phyloP scores from a whole-genome alignment of 2,329 filamentous ascomycete species.

The Fusarium acutatum region DNA sequence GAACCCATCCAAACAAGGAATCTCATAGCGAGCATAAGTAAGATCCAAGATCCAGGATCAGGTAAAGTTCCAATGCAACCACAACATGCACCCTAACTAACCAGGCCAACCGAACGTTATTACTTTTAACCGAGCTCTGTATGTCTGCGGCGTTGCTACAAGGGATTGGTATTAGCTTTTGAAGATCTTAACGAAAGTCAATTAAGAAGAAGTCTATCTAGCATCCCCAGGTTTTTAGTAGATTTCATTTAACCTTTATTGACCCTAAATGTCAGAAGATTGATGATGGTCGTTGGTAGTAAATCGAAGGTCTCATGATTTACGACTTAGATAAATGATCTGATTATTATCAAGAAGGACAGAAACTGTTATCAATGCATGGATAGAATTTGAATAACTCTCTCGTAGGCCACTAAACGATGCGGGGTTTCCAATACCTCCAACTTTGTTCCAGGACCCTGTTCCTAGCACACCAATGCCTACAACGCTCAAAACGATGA shows the following conservation, averaged over 20 bases:
- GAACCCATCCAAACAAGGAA: neutral
- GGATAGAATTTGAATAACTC: neutral
- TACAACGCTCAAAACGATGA: neutral
- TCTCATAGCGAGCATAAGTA: neutral
- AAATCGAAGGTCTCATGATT: neutral
- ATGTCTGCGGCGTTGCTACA: neutral
- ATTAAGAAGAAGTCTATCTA: neutral
- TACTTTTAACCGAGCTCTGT: slow-evolving; percentile 4
- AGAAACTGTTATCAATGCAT: neutral
- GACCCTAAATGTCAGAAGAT: neutral
- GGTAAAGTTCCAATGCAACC: slow-evolving; percentile 10
- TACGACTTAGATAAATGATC: neutral
- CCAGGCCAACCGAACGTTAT: neutral
- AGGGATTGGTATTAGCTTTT: neutral
- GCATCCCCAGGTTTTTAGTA: neutral
- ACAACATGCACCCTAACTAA: slow-evolving; percentile 2
- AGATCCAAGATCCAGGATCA: neutral
- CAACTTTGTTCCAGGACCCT: neutral
- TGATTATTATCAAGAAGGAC: neutral
- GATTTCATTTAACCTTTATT: neutral
- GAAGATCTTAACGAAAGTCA: neutral
- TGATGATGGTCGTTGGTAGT: neutral
- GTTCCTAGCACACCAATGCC: neutral
- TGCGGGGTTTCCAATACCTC: neutral
- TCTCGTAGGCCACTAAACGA: neutral